phyloP scores from a whole-genome alignment of 148 eudicot genomes.

The Mesembryanthemum crystallinum region DNA sequence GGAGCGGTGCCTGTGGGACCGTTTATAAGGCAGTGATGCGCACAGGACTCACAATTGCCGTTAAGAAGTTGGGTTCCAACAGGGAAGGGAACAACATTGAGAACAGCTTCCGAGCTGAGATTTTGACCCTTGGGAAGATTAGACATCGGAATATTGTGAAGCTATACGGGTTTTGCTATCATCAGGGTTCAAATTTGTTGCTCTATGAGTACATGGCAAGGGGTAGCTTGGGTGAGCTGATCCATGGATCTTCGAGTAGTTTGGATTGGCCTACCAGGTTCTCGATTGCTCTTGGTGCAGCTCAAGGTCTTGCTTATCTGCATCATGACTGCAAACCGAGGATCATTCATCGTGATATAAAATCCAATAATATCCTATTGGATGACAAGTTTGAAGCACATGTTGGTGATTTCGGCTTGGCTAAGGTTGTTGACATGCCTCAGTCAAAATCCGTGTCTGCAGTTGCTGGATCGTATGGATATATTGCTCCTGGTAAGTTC shows the following conservation, averaged over 20 bases:
- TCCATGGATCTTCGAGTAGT: slow-evolving; percentile 56
- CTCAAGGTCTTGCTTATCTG: slow-evolving; percentile 86
- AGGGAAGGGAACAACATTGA: slow-evolving; percentile 88
- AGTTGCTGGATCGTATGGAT: slow-evolving; percentile 98
- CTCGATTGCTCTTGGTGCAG: slow-evolving; percentile 83
- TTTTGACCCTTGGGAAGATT: slow-evolving; percentile 83
- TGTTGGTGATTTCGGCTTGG: slow-evolving; percentile 98
- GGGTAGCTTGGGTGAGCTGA: slow-evolving; percentile 93
- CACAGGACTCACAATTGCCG: slow-evolving; percentile 66
- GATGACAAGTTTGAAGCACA: slow-evolving; percentile 95
- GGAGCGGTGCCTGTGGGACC: slow-evolving; percentile 87
- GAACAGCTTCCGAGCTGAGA: slow-evolving; percentile 86
- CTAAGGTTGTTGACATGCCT: slow-evolving; percentile 98
- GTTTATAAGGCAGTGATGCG: slow-evolving; percentile 87
- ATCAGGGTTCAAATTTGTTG: slow-evolving; percentile 83
- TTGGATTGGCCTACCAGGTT: slow-evolving; percentile 87
- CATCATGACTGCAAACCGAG: slow-evolving; percentile 96
- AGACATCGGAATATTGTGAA: slow-evolving; percentile 95
- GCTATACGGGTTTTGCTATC: slow-evolving; percentile 86
- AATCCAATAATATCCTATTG: slow-evolving; percentile 84
- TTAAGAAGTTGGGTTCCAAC: slow-evolving; percentile 80
- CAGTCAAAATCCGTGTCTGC: slow-evolving; percentile 90
- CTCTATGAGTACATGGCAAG: slow-evolving; percentile 87
- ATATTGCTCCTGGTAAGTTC: slow-evolving; percentile 90
- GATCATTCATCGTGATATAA: slow-evolving; percentile 94